A percentile compares a stretch with the other conserved stretches of the same genome.
Conservation (phyloP, 164 flowering plant genomes). For the Brasenia schreberi region DNA sequence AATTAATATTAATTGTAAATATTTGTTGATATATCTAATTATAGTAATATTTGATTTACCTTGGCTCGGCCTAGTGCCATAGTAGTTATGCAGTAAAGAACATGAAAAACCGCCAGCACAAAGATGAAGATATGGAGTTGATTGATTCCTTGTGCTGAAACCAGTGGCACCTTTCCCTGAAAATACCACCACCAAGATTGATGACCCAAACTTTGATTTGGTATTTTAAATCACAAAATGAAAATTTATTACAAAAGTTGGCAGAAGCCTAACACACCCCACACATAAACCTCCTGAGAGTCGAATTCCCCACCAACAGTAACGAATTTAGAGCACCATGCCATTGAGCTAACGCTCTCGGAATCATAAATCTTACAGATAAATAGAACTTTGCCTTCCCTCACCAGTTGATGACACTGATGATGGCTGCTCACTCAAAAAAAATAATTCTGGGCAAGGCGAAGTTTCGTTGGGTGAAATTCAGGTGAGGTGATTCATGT, state of each 20-base stretch:
- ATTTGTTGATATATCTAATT: background rate
- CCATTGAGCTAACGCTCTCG: too few relatives aligned
- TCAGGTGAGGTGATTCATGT: too few relatives aligned
- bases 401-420: too few relatives aligned
- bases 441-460: too few relatives aligned
- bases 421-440: too few relatives aligned
- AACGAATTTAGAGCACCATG: too few relatives aligned
- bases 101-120: conserved; percentile 44
- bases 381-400: too few relatives aligned
- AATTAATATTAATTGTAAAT: background rate
- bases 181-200: too few relatives aligned
- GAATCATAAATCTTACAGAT: too few relatives aligned
- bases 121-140: conserved; percentile 74
- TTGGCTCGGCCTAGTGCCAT: conserved; percentile 47
- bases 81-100: conserved; percentile 44
- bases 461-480: too few relatives aligned
- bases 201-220: background rate
- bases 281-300: background rate
- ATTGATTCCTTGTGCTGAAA: conserved; percentile 40
- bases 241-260: background rate
- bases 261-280: background rate
- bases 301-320: too few relatives aligned
- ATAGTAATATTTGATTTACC: conserved; percentile 17
- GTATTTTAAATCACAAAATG: background rate
- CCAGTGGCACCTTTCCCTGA: conserved; percentile 48